Evolutionary conservation across 371 early-diverging fungal genomes (phyloP), one percentile per base, ranked within the genome.

Genomic region (Mucor sp.): DNA sequence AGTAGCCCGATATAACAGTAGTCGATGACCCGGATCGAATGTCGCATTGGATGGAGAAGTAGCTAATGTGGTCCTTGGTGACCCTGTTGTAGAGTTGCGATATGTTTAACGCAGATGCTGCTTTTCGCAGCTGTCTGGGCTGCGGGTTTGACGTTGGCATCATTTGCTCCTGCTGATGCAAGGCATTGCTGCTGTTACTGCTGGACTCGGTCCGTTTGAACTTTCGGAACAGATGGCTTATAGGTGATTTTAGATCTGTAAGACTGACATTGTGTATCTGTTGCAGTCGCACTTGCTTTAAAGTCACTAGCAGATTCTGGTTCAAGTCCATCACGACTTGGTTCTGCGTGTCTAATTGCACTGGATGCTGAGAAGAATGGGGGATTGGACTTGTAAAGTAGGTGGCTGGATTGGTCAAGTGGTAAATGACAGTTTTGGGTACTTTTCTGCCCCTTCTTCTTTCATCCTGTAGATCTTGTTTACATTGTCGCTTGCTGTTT

Each of bases 351-450:
- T 73, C 65, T 15, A 74, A 33, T 28, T 74, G 67, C 14, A 76
- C 74, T 23, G 77, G 76, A 4, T 71, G 48, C 11, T 63, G 65
- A 3, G 79, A 66, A 19, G 72, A 60, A 62, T 77, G 78, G 6
- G 76, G 66, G 11, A 70, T 64, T 11, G 68, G 61, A 11, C 76
- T 65, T 15, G 83, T 83, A 60, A 77, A 83, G 58, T 83, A 83
- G 8, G 80, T 83, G 0, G 80, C 78, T 4, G 79, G 69, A 47
- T 78, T 80, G 3, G 76, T 69, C 6, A 80, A 74, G 48, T 83
- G 83, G 59, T 78, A 83, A n/a, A 83, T 76, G 3, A 83, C 60
- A 1, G 83, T 83, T 30, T 75, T 73, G 7, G 74, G 74, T 3
- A 75, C 75, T 25, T 62, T 66, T 8, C 65, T 27, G 0, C 62